Base-by-base conservation (phyloP, 331 rosid genomes). In the Malus hybrid region DNA sequence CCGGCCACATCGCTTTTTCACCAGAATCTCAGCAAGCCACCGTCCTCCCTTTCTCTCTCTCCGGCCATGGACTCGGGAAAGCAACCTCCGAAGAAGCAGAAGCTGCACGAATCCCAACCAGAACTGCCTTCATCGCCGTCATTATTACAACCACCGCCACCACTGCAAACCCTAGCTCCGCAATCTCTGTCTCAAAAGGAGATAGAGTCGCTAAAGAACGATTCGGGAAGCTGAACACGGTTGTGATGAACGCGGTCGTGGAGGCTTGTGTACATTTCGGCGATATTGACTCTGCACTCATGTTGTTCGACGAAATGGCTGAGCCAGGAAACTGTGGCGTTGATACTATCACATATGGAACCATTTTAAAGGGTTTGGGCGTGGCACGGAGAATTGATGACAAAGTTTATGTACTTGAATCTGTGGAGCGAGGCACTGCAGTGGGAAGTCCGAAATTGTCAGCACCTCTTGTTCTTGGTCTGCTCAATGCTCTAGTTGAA, bases 191-290 rank as follows among this genome's bases (percentile, higher is more conserved):
- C 86, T 19, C 80, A 80, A 36, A 86, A 86, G 81, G 93, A 88
- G 82, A 66, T 89, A 67, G 91, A 88, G 64, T 66, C 27, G 90
- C 97, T 1, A 86, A 80, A 80, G 85, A 73, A 27, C 85, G 67
- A 27, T 86, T 79, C 57, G 93, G 91, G 80, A 83, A 80, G 82
- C 81, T 92, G 84, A 89, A 92, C 83, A 89, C 91, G 27, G 86
- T 88, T 18, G 89, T 87, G 62, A 92, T 89, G 97, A 92, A 92
- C 65, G 97, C 96, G 10, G 97, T 89, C 60, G 42, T 88, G 67
- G 91, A 91, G 80, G 97, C 93, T 5, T 92, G 97, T 71, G 91
- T 90, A 65, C 88, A 77, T 20, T 92, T 96, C 63, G 85, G 90
- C 6, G 92, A 92, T 65, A 75, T 90, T 16, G 88, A 83, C 56